Evolutionary conservation across 1,139 yeast genomes (phyloP).

Genomic region (Debaryomyces sp.): DNA sequence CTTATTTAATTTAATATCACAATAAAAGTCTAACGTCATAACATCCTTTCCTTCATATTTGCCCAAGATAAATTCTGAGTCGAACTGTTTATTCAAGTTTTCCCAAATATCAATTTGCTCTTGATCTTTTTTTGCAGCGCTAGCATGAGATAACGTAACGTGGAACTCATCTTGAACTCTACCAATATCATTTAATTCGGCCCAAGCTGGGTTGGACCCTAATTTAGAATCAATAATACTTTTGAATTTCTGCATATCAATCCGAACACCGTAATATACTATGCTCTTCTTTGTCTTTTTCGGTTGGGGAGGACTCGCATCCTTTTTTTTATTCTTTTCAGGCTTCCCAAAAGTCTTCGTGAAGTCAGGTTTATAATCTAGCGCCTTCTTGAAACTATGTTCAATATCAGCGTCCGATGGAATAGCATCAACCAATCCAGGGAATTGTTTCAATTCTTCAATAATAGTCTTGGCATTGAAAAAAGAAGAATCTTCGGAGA

Average conservation of each 20-base stretch:
- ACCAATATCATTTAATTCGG: slow-evolving; percentile 9
- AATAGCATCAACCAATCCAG: slow-evolving; percentile 41
- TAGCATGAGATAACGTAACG: slow-evolving; percentile 70
- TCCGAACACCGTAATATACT: slow-evolving; percentile 33
- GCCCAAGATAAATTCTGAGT: slow-evolving; percentile 11
- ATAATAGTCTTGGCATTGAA: slow-evolving; percentile 54
- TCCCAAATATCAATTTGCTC: slow-evolving; percentile 29
- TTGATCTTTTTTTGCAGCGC: slow-evolving; percentile 26
- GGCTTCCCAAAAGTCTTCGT: slow-evolving; percentile 36
- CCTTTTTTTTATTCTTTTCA: slow-evolving; percentile 21
- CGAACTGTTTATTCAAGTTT: slow-evolving; percentile 16
- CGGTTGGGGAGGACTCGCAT: slow-evolving; percentile 2
- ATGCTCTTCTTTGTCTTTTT: slow-evolving; percentile 16
- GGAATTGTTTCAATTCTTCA: slow-evolving; percentile 38
- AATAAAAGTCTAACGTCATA: slow-evolving; percentile 21
- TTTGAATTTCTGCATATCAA: slow-evolving; percentile 15
- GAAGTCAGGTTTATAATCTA: slow-evolving; percentile 53
- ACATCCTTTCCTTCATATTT: slow-evolving; percentile 9
- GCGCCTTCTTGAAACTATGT: slow-evolving; percentile 51
- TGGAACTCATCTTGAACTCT: slow-evolving; percentile 68
- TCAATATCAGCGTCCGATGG: slow-evolving; percentile 47
- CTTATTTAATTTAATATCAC: slow-evolving; percentile 43
- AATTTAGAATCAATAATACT: slow-evolving; percentile 6
- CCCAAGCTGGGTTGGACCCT: slow-evolving; percentile 29
- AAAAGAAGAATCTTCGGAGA: slow-evolving; percentile 51